Base-by-base conservation (phyloP, 768 basidiomycete species). In the Russula sp. region DNA sequence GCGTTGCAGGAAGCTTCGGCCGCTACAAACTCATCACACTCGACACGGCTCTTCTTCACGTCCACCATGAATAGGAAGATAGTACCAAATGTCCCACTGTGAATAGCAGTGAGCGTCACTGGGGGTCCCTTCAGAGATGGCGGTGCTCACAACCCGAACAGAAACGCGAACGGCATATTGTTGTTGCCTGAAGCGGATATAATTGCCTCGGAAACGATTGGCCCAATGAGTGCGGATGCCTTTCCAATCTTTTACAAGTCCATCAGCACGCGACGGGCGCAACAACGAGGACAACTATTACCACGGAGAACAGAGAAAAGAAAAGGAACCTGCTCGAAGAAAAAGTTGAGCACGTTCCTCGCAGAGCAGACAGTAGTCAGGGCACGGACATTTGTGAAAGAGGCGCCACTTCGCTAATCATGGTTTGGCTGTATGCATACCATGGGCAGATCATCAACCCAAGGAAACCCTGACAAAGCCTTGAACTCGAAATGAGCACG, bases 361-460 rank as follows among this genome's bases (percentile, higher is more conserved):
- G 31, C 20, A 11, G 34, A 20, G 9, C 50, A 31, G 55, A 49
- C 27, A 40, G 50, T 22, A 8, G 49, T 62, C 6, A n/a, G 6
- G 18, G 18, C 22, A 71, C 76, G 42, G 71, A 85, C 87, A 87
- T 89, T 74, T 88, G 88, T 39, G 84, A 82, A 57, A 84, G 73
- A 44, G 85, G 86, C 45, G 84, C 87, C 32, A 91, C 87, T 67
- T 91, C 87, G 71, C 83, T 86, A 63, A 90, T 90, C 89, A 90
- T 87, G 1, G 87, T 89, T 72, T 89, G 86, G 70, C 87, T 88
- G 70, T 89, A 88, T 49, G 88, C 87, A 70, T 88, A 89, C 87
- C 87, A 89, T 3, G 87, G 87, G 67, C 87, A 88, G 4, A 88
- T 85, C 80, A 87, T 78, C 34, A 90, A 73, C 16, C 87, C 87